Percentiles rank a stretch among this genome's conserved stretches.
These are phyloP conservation scores for Fraxinus excelsior DNA, from an alignment of 257 asterid species.

Conservation along the genomic window DNA sequence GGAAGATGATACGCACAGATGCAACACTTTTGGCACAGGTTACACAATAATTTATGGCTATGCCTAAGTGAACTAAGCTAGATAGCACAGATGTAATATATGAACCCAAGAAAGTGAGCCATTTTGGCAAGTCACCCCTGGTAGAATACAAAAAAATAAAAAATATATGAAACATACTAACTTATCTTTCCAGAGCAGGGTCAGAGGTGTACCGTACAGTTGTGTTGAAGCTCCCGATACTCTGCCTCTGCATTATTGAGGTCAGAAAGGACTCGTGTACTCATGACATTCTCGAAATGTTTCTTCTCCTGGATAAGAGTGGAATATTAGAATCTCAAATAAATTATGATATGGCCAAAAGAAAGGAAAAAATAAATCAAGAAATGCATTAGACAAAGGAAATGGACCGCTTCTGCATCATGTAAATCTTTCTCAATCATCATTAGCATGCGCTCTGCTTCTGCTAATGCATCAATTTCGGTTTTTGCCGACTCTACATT, in stretches of 20 bases:
- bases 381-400: slow-evolving; percentile 25
- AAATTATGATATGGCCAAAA: slow-evolving; percentile 7
- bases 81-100: background rate
- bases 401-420: slow-evolving; percentile 55
- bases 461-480: slow-evolving; percentile 64
- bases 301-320: slow-evolving; percentile 54
- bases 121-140: slow-evolving; percentile 1
- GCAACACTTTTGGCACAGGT: slow-evolving; percentile 12
- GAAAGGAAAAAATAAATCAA: slow-evolving; percentile 13
- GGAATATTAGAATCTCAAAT: slow-evolving; percentile 15
- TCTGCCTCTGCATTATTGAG: slow-evolving; percentile 54
- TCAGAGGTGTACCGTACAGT: slow-evolving; percentile 56
- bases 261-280: slow-evolving; percentile 46
- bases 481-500: slow-evolving; percentile 67
- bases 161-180: slow-evolving; percentile 1
- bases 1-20: background rate
- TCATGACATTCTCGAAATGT: slow-evolving; percentile 63
- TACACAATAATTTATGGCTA: background rate
- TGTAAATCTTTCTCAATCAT: slow-evolving; percentile 49
- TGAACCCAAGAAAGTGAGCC: slow-evolving; percentile 19
- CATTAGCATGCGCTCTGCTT: slow-evolving; percentile 68
- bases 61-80: background rate
- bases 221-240: slow-evolving; percentile 58
- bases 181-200: slow-evolving; percentile 26
- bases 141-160: slow-evolving; percentile 2